These are phyloP conservation scores for Mimosa pudica DNA, from an alignment of 306 rosid genomes.

Conservation along the genomic window DNA sequence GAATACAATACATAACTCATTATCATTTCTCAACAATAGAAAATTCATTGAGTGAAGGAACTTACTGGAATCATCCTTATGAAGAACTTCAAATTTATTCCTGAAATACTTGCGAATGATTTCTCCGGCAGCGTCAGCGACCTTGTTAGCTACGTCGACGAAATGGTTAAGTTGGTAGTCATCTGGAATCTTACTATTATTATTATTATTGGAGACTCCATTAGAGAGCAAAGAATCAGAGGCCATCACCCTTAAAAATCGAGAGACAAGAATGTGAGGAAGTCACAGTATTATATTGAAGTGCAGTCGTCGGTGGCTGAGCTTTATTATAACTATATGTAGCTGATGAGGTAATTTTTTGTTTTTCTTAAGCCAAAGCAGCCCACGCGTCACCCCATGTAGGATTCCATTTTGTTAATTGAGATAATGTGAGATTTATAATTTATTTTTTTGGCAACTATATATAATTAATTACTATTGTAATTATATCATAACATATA, in stretches of 20 bases:
- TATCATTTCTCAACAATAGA: not conserved
- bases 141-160: conserved; percentile 57
- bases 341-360: not conserved
- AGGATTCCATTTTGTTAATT: not conserved
- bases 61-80: conserved; percentile 19
- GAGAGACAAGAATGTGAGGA: conserved; percentile 16
- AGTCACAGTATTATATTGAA: conserved; percentile 49
- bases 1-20: not conserved
- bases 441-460: no score
- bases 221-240: conserved; percentile 40
- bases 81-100: conserved; percentile 39
- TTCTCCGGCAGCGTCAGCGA: conserved; percentile 88
- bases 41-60: no score
- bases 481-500: no score
- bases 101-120: conserved; percentile 76
- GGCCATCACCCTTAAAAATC: not conserved
- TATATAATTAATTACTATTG: no score
- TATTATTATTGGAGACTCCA: conserved; percentile 9
- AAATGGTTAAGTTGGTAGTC: conserved; percentile 49
- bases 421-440: not conserved
- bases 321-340: not conserved
- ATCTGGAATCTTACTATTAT: not conserved
- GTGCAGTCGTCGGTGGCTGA: not conserved
- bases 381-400: not conserved
- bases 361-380: not conserved